A percentile compares a stretch with the other conserved stretches of the same genome.
Conservation (phyloP, 2,329 filamentous ascomycete species). For the Trichoderma afroharzianum region DNA sequence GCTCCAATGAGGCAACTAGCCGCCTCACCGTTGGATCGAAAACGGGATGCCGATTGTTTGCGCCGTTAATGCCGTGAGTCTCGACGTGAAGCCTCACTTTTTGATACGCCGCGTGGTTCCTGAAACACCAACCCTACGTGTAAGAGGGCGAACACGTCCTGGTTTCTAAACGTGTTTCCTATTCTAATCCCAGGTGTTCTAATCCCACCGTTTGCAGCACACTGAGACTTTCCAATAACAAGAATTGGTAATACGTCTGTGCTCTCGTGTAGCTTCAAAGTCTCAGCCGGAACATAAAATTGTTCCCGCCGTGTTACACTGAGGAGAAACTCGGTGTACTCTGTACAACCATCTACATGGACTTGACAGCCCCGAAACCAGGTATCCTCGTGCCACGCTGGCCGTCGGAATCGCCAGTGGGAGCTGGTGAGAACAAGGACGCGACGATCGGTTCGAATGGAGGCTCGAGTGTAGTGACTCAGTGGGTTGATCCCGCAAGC, state of each 20-base stretch:
- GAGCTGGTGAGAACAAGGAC: not conserved
- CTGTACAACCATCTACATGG: not conserved
- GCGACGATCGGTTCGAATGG: not conserved
- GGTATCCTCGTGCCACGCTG: not conserved
- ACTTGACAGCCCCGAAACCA: not conserved
- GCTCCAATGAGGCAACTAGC: not conserved
- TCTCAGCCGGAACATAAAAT: too few species aligned
- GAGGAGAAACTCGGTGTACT: not conserved
- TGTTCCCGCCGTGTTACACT: not conserved
- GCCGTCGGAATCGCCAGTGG: not conserved
- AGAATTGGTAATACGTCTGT: not conserved
- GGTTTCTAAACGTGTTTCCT: not conserved
- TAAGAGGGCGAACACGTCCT: not conserved
- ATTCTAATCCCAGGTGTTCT: not conserved
- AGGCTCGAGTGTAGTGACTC: not conserved
- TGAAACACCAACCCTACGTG: not conserved
- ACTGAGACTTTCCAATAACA: not conserved
- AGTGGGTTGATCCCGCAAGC: not conserved
- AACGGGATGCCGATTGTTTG: not conserved
- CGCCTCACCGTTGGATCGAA: not conserved
- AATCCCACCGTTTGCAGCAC: not conserved
- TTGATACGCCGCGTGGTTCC: not conserved
- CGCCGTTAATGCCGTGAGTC: not conserved
- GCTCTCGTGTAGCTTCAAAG: not conserved
- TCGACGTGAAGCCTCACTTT: not conserved